These are phyloP conservation scores for Hypomontagnella monticulosa DNA, from an alignment of 495 filamentous ascomycete genomes.

Conservation along the genomic window DNA sequence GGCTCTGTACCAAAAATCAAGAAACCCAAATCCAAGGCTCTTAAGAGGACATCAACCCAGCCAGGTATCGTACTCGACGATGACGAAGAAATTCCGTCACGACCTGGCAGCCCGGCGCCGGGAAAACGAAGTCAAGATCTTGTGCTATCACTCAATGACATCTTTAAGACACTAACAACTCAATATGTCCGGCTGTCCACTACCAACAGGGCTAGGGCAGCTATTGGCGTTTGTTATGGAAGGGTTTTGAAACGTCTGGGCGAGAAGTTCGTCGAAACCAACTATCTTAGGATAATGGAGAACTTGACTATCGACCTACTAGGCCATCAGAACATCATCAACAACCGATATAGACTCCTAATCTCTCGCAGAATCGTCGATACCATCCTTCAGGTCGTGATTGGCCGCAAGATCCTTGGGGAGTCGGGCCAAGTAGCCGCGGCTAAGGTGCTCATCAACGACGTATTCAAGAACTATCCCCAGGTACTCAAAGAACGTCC, in stretches of 20 bases:
- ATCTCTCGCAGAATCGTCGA: slow-evolving; percentile 87
- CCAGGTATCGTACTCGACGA: slow-evolving; percentile 64
- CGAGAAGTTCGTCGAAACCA: slow-evolving; percentile 77
- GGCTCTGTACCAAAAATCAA: slow-evolving; percentile 69
- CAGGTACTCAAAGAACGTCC: slow-evolving; percentile 90
- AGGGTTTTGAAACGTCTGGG: slow-evolving; percentile 78
- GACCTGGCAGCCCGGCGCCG: slow-evolving; percentile 77
- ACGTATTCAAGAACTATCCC: slow-evolving; percentile 92
- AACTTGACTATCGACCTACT: slow-evolving; percentile 84
- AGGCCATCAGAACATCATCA: slow-evolving; percentile 75
- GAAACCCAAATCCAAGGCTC: slow-evolving; percentile 75
- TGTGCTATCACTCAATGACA: slow-evolving; percentile 77
- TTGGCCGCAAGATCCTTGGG: slow-evolving; percentile 83
- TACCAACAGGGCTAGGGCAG: slow-evolving; percentile 80
- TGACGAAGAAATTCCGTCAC: slow-evolving; percentile 78
- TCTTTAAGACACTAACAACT: slow-evolving; percentile 80
- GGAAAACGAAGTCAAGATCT: slow-evolving; percentile 74
- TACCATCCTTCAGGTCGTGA: slow-evolving; percentile 81
- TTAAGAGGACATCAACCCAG: slow-evolving; percentile 71
- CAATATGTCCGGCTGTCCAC: slow-evolving; percentile 86
- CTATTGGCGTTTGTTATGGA: slow-evolving; percentile 87
- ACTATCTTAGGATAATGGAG: slow-evolving; percentile 80
- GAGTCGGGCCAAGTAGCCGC: slow-evolving; percentile 87
- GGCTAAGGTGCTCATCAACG: slow-evolving; percentile 83
- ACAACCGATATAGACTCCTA: slow-evolving; percentile 88